Percentiles rank a stretch among this genome's conserved stretches.
Evolutionary conservation across 2,329 filamentous ascomycete species (phyloP).

Genomic region (Verticillium klebahnii): DNA sequence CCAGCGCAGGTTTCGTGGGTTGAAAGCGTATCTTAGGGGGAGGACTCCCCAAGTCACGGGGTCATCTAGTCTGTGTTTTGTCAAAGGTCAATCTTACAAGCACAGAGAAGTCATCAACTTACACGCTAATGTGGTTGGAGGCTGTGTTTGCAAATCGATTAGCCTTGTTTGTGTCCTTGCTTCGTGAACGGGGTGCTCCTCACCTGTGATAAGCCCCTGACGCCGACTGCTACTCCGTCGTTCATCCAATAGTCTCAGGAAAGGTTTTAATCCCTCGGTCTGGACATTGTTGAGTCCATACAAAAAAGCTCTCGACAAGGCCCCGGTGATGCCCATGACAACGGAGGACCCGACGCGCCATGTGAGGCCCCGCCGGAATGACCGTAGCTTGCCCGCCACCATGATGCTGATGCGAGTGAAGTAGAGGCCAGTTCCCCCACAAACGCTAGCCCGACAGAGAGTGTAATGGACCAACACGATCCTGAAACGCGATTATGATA

Average conservation of each 20-base stretch:
- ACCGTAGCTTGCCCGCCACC: constrained; percentile 10
- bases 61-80: constrained; percentile 71
- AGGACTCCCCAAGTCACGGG: constrained; percentile 90
- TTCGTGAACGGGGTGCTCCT: not conserved
- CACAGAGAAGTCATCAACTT: constrained; percentile 36
- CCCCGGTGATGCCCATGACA: constrained; percentile 68
- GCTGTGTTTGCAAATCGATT: constrained; percentile 42
- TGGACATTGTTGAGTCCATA: constrained; percentile 71
- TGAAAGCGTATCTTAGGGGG: constrained; percentile 67
- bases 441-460: not conserved
- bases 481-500: not conserved
- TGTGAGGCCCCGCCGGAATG: constrained; percentile 50
- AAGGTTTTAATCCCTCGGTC: constrained; percentile 69
- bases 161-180: not conserved
- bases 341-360: constrained; percentile 72
- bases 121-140: constrained; percentile 87
- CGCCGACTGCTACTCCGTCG: constrained; percentile 61
- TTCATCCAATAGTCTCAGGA: constrained; percentile 71
- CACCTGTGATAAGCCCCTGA: constrained; percentile 73
- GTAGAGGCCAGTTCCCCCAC: too few relatives aligned
- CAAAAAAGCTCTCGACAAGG: constrained; percentile 70
- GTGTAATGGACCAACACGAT: not conserved
- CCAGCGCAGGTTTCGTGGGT: constrained; percentile 77
- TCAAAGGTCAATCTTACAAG: not conserved
- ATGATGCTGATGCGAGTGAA: not conserved